These are phyloP conservation scores for Raffaelea arxii DNA, from an alignment of 2,329 filamentous ascomycete species.

Conservation along the genomic window DNA sequence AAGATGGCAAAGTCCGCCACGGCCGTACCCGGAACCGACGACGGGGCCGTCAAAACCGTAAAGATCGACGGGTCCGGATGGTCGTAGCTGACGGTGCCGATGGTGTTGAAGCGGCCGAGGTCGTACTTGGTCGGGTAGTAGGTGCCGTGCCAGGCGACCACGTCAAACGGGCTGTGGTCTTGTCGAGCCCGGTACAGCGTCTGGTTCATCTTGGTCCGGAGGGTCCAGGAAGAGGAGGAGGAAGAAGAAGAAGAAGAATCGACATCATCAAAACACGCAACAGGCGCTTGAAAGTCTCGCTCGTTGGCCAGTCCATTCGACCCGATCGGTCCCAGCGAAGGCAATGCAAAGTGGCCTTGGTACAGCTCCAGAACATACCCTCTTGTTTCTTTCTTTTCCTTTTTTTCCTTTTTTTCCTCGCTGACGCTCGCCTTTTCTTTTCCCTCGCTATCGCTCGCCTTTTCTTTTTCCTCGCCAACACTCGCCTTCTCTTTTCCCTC, in stretches of 20 bases:
- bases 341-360: slow-evolving; percentile 61
- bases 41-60: slow-evolving; percentile 57
- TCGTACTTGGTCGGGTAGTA: slow-evolving; percentile 80
- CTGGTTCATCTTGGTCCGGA: slow-evolving; percentile 59
- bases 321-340: slow-evolving; percentile 64
- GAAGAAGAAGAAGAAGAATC: too few relatives aligned
- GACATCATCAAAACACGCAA: slow-evolving; percentile 58
- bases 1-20: slow-evolving; percentile 66
- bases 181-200: slow-evolving; percentile 56
- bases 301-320: slow-evolving; percentile 66
- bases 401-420: background rate
- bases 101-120: slow-evolving; percentile 64
- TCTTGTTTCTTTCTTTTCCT: slow-evolving; percentile 21
- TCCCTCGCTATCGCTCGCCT: too few relatives aligned
- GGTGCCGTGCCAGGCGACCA: slow-evolving; percentile 72
- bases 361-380: slow-evolving; percentile 72
- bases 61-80: slow-evolving; percentile 74
- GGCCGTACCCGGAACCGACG: slow-evolving; percentile 51
- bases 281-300: slow-evolving; percentile 65
- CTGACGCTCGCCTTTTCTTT: background rate
- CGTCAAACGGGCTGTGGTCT: slow-evolving; percentile 62
- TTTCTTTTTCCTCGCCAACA: too few relatives aligned
- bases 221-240: too few relatives aligned
- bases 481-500: background rate
- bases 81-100: slow-evolving; percentile 64